These are phyloP conservation scores for Aphelidium insulamus DNA, from an alignment of 371 early-diverging fungal genomes.

Conservation along the genomic window DNA sequence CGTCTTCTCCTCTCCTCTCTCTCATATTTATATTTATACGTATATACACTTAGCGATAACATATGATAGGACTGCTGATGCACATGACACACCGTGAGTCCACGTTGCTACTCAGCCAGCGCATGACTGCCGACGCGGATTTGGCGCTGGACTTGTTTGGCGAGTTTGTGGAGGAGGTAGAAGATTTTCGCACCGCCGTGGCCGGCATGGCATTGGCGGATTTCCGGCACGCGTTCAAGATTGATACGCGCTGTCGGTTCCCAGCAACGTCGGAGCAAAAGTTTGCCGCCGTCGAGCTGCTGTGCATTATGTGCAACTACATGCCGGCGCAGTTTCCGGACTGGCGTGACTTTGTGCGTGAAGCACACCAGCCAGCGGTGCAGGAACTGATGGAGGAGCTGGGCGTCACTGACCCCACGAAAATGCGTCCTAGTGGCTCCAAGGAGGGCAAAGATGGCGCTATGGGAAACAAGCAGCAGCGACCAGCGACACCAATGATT, in stretches of 20 bases:
- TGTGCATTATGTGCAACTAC: slow-evolving; percentile 33
- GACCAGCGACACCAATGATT: not conserved
- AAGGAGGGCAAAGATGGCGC: too few relatives aligned
- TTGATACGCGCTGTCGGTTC: slow-evolving; percentile 58
- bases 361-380: slow-evolving; percentile 44
- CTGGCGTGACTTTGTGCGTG: slow-evolving; percentile 69
- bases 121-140: slow-evolving; percentile 51
- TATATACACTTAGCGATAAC: too few relatives aligned
- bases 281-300: slow-evolving; percentile 40
- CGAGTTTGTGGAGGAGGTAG: slow-evolving; percentile 73
- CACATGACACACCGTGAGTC: slow-evolving; percentile 44
- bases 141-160: slow-evolving; percentile 73
- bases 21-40: too few relatives aligned
- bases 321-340: slow-evolving; percentile 44
- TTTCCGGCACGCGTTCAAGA: slow-evolving; percentile 44
- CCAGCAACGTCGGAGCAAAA: slow-evolving; percentile 40
- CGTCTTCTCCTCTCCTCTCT: too few relatives aligned
- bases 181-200: slow-evolving; percentile 52
- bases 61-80: slow-evolving; percentile 49
- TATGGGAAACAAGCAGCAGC: slow-evolving; percentile 1
- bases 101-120: slow-evolving; percentile 24
- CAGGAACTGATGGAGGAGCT: slow-evolving; percentile 33
- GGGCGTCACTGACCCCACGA: too few relatives aligned
- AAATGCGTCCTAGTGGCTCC: too few relatives aligned
- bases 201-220: slow-evolving; percentile 46